Percentiles rank a stretch among this genome's conserved stretches.
Evolutionary conservation across 352 stramenopile species (phyloP).

Genomic region (Globisporangium mamillatum): DNA sequence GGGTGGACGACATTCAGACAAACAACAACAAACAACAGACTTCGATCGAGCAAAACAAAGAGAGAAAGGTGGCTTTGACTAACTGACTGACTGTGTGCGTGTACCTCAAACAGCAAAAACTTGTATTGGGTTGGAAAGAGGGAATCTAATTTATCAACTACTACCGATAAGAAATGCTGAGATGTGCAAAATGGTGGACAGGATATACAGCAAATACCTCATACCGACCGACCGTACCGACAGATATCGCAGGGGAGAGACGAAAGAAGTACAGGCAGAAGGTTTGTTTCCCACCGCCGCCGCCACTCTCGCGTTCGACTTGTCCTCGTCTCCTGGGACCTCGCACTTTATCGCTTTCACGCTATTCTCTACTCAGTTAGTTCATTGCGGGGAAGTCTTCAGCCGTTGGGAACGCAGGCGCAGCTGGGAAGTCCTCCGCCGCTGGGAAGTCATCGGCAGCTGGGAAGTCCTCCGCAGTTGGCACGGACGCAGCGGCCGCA

Average conservation of each 20-base stretch:
- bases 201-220: conserved; percentile 4
- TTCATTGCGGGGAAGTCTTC: background rate
- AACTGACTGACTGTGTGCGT: conserved; percentile 1
- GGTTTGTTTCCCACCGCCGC: background rate
- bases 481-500: conserved; percentile 28
- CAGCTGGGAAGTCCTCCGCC: conserved; percentile 33
- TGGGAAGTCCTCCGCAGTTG: conserved; percentile 29
- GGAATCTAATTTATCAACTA: conserved; percentile 40
- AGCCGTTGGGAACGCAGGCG: conserved; percentile 31
- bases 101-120: conserved; percentile 23
- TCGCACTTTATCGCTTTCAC: conserved; percentile 12
- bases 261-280: background rate
- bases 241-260: conserved; percentile 1
- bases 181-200: conserved; percentile 9
- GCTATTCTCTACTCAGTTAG: conserved; percentile 27
- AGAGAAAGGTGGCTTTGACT: background rate
- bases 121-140: conserved; percentile 12
- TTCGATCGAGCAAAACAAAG: background rate
- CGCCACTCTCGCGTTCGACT: background rate
- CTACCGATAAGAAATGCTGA: conserved; percentile 16
- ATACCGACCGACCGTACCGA: background rate
- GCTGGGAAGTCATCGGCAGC: conserved; percentile 39
- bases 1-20: background rate
- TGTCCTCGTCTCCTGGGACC: background rate
- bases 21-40: background rate